A percentile compares a stretch with the other conserved stretches of the same genome.
Evolutionary conservation across 192 early-diverging fungal species (phyloP).

Genomic region (Rhizoclosmatium globosum): DNA sequence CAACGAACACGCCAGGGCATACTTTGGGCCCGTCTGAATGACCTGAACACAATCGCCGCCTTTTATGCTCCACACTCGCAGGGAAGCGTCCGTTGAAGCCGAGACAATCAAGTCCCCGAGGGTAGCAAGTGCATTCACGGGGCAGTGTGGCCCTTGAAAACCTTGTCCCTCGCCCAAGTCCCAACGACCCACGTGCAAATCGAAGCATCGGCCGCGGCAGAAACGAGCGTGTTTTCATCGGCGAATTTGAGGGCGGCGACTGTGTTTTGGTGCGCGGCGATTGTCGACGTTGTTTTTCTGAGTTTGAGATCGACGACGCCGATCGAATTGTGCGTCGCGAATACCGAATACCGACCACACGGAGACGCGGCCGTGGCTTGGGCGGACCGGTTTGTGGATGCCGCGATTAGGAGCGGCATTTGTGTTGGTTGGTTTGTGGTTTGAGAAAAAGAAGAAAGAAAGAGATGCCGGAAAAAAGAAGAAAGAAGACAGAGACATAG

Average conservation of each 20-base stretch:
- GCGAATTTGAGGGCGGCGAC: constrained; percentile 26
- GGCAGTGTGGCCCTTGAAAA: constrained; percentile 64
- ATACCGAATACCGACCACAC: constrained; percentile 68
- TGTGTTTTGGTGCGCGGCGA: constrained; percentile 66
- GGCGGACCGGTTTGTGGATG: constrained; percentile 72
- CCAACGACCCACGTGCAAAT: constrained; percentile 73
- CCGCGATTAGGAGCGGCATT: constrained; percentile 59
- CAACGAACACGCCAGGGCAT: constrained; percentile 73
- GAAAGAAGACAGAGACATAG: no score
- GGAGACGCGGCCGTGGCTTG: constrained; percentile 67
- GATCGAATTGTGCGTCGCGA: constrained; percentile 73
- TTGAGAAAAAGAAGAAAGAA: neutral
- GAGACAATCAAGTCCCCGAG: constrained; percentile 66
- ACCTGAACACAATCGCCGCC: constrained; percentile 70
- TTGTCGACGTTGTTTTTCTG: constrained; percentile 55
- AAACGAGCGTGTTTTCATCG: constrained; percentile 71
- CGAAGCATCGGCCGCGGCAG: constrained; percentile 83
- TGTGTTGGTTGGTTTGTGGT: neutral
- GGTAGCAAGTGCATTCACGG: constrained; percentile 72
- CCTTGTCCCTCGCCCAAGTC: constrained; percentile 26
- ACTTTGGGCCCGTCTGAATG: constrained; percentile 70
- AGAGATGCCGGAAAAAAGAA: neutral
- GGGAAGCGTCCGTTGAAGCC: constrained; percentile 76
- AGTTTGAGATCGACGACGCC: constrained; percentile 78
- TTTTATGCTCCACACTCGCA: constrained; percentile 67